phyloP scores from a whole-genome alignment of 306 rosid genomes.

The Malus fusca region DNA sequence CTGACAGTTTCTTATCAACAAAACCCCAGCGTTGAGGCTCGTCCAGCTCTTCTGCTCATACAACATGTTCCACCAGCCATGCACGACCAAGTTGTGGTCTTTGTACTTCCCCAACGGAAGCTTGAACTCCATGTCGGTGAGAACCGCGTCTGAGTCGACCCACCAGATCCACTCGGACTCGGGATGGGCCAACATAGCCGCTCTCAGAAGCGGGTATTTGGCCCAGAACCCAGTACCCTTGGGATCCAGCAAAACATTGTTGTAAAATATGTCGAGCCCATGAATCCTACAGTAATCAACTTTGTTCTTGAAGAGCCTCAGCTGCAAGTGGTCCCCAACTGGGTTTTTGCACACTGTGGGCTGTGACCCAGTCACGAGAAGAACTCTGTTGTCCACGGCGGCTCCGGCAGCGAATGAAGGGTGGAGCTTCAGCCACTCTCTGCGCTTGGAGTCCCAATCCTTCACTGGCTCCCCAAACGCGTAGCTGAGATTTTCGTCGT shows the following conservation, averaged over 20 bases:
- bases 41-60: constrained; percentile 62
- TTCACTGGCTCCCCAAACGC: constrained; percentile 34
- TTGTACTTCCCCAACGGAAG: constrained; percentile 55
- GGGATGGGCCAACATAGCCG: constrained; percentile 84
- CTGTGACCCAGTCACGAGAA: constrained; percentile 72
- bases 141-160: constrained; percentile 86
- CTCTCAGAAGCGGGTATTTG: constrained; percentile 60
- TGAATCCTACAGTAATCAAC: constrained; percentile 76
- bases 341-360: constrained; percentile 60
- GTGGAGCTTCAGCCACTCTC: constrained; percentile 52
- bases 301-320: constrained; percentile 71
- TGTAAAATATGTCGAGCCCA: constrained; percentile 66
- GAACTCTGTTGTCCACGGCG: neutral
- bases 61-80: constrained; percentile 59
- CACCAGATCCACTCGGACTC: constrained; percentile 97
- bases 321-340: constrained; percentile 62
- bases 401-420: constrained; percentile 44
- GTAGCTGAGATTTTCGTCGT: constrained; percentile 55
- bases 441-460: constrained; percentile 66
- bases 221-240: constrained; percentile 74
- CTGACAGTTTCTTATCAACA: constrained; percentile 72
- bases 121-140: constrained; percentile 87
- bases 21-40: constrained; percentile 88
- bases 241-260: constrained; percentile 50
- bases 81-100: constrained; percentile 53